These are phyloP conservation scores for Litsea cubeba DNA, from an alignment of 164 flowering plant species.

Conservation along the genomic window DNA sequence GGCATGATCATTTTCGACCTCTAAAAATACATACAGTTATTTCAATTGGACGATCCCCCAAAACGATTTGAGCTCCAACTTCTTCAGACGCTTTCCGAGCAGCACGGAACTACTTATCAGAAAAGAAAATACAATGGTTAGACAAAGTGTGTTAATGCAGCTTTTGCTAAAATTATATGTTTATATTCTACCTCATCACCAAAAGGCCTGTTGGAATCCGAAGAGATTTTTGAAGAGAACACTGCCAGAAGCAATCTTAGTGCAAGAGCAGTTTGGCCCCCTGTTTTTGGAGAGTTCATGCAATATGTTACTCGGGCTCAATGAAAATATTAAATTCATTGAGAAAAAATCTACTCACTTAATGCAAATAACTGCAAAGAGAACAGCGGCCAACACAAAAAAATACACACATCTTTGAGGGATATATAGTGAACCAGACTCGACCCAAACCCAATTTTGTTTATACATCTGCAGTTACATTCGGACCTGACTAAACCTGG, in stretches of 20 bases:
- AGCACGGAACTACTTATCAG: constrained; percentile 68
- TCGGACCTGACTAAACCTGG: no score
- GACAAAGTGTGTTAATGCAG: neutral
- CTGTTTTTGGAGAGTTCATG: constrained; percentile 24
- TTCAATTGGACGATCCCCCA: constrained; percentile 97
- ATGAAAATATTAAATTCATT: no score
- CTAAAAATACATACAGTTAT: constrained; percentile 62
- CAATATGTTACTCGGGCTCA: neutral
- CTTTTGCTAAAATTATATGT: no score
- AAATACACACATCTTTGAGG: no score
- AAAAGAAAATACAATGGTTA: neutral
- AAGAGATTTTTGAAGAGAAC: constrained; percentile 82
- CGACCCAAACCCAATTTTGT: no score
- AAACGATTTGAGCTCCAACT: constrained; percentile 84
- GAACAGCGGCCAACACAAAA: no score
- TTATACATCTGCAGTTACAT: no score
- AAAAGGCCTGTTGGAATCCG: constrained; percentile 67
- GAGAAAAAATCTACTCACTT: neutral
- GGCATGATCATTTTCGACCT: constrained; percentile 4
- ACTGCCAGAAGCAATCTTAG: constrained; percentile 72
- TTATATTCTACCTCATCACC: constrained; percentile 78
- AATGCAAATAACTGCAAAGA: neutral
- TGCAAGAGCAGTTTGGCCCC: constrained; percentile 92
- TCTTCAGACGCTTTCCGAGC: constrained; percentile 82
- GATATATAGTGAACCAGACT: no score